A percentile compares a stretch with the other conserved stretches of the same genome.
Conservation (phyloP, 257 asterid species). For the Rubia yunnanensis region DNA sequence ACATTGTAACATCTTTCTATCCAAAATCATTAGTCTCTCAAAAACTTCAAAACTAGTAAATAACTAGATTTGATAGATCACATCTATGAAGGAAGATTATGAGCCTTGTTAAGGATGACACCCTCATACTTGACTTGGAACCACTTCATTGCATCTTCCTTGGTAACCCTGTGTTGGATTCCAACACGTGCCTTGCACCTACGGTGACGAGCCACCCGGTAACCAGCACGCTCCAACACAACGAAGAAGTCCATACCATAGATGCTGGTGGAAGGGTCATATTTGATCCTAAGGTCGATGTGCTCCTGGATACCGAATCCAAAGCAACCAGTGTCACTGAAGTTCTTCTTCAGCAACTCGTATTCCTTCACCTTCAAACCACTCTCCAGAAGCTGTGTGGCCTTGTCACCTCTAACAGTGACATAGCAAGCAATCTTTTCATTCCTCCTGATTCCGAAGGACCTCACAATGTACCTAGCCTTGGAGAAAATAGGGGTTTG, state of each 20-base stretch:
- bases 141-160: slow-evolving; percentile 80
- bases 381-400: slow-evolving; percentile 64
- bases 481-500: slow-evolving; percentile 56
- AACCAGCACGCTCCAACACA: slow-evolving; percentile 65
- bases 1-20: neutral
- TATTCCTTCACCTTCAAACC: slow-evolving; percentile 66
- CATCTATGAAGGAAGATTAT: slow-evolving; percentile 26
- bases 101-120: slow-evolving; percentile 65
- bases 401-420: slow-evolving; percentile 58
- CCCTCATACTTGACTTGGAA: slow-evolving; percentile 78
- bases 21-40: neutral
- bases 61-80: slow-evolving; percentile 5
- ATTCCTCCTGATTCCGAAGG: slow-evolving; percentile 69
- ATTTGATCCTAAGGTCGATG: slow-evolving; percentile 74
- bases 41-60: slow-evolving; percentile 9
- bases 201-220: slow-evolving; percentile 69
- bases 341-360: slow-evolving; percentile 51
- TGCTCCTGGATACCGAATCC: slow-evolving; percentile 84
- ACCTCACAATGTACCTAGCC: slow-evolving; percentile 72
- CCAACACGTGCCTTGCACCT: slow-evolving; percentile 80
- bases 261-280: slow-evolving; percentile 78
- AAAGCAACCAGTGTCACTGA: slow-evolving; percentile 72
- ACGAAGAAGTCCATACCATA: slow-evolving; percentile 81
- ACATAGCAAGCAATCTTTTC: slow-evolving; percentile 73
- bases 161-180: slow-evolving; percentile 72